Evolutionary conservation across 108 stramenopile genomes (phyloP), one percentile per base, ranked within the genome.

Genomic region (Cafeteria roenbergensis): DNA sequence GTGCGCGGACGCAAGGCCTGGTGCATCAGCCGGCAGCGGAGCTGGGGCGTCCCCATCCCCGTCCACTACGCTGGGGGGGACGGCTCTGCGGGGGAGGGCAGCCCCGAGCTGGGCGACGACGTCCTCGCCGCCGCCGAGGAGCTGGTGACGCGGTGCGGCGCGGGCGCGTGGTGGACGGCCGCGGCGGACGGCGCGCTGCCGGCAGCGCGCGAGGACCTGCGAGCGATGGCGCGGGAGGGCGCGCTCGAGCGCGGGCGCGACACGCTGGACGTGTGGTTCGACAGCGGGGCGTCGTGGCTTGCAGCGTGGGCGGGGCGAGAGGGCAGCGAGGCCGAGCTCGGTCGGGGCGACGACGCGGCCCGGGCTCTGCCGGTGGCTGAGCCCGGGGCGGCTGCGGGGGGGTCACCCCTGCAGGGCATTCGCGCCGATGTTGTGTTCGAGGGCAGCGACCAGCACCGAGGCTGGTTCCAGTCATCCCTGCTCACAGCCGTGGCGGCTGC

Each of bases 201-300:
- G 1, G 27, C 37, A 12, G 27, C 26, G 20, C 36, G 36, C 6
- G 42, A 63, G 6, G 48, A 38, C 4, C 48, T 63, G 9, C 37
- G 53, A 3, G 62, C 0, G 0, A 8, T 1, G n/a, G 48, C 37
- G 0, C 36, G 62, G 20, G 20, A 22, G 26, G 51, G 22, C 20
- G 20, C 51, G 14, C 20, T 51, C 22, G 28, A 29, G 28, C 87
- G 86, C 62, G 94, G 96, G n/a, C 90, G 87, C 24, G 96, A 98
- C 81, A 98, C 96, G 31, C 93, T 98, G 91, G 96, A 98, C 73
- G 96, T 98, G 22, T 98, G 96, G 96, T 98, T 98, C 71, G 96
- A 98, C 80, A 90, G 88, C 14, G 96, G 96, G 57, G 88, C 90
- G 0, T 92, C 90, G 55, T 98, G 96, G 96, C 87, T 90, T 2